Conservation (phyloP, 129 eudicot genomes). For the Centaurea solstitialis region DNA sequence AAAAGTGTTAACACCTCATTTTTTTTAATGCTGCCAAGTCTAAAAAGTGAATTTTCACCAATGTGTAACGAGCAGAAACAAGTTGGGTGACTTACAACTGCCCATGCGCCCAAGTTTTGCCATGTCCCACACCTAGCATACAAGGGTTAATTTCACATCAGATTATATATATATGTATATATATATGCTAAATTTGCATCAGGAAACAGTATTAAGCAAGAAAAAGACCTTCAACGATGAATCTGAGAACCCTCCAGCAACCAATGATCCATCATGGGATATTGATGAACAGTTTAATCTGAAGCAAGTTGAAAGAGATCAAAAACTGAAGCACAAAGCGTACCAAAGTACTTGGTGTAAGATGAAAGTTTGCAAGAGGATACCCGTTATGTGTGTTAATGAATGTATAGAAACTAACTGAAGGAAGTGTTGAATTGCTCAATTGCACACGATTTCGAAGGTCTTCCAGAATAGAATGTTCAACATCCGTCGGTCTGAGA, state of each 20-base stretch:
- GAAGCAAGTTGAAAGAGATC: slow-evolving; percentile 17
- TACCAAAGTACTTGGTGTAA: not conserved
- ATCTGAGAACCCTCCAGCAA: slow-evolving; percentile 99
- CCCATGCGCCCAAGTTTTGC: slow-evolving; percentile 84
- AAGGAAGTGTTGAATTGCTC: slow-evolving; percentile 79
- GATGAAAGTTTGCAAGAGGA: not conserved
- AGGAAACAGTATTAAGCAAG: slow-evolving; percentile 6
- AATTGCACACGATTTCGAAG: slow-evolving; percentile 92
- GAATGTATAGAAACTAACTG: slow-evolving; percentile 91
- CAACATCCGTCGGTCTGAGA: slow-evolving; percentile 82
- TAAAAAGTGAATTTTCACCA: not conserved
- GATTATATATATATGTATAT: not conserved
- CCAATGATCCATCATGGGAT: slow-evolving; percentile 94
- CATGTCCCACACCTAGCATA: slow-evolving; percentile 90
- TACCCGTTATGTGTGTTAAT: slow-evolving; percentile 89
- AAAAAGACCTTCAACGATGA: slow-evolving; percentile 80
- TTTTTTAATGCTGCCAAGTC: not conserved
- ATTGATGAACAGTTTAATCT: slow-evolving; percentile 89
- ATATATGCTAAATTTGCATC: slow-evolving; percentile 15
- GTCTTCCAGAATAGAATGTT: slow-evolving; percentile 88
- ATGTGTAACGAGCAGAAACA: not conserved
- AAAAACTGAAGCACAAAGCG: slow-evolving; percentile 18
- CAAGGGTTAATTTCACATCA: slow-evolving; percentile 10
- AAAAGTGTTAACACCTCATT: slow-evolving; percentile 22
- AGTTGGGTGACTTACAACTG: slow-evolving; percentile 55